Evolutionary conservation across 139 green algal genomes (phyloP).

Genomic region (Chlamydomonas urium): DNA sequence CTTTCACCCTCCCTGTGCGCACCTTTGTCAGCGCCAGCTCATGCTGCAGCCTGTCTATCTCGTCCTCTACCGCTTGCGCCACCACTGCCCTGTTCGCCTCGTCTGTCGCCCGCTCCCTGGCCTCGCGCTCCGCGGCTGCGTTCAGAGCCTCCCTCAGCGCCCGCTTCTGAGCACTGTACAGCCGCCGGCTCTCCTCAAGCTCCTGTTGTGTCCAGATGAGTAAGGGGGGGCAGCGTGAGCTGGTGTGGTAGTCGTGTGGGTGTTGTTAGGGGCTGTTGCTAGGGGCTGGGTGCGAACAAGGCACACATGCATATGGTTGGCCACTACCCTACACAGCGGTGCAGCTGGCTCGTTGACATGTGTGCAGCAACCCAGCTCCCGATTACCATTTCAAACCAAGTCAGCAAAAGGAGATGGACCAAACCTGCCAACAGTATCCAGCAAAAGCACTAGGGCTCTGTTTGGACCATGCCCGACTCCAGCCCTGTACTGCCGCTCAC

Average conservation of each 20-base stretch:
- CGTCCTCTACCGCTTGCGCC: slow-evolving; percentile 41
- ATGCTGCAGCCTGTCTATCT: slow-evolving; percentile 42
- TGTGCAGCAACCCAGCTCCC: too few species aligned
- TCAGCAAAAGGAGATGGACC: neutral
- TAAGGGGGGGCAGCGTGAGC: neutral
- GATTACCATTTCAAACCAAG: neutral
- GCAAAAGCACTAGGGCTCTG: neutral
- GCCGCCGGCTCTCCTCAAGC: slow-evolving; percentile 39
- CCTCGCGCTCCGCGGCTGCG: slow-evolving; percentile 41
- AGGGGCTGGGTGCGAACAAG: neutral
- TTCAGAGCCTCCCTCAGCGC: slow-evolving; percentile 44
- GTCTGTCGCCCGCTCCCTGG: slow-evolving; percentile 16
- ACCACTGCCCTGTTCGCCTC: slow-evolving; percentile 19
- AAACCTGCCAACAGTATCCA: neutral
- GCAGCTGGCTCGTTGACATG: neutral
- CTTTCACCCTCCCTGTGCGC: too few species aligned
- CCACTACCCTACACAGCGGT: neutral
- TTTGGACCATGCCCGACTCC: neutral
- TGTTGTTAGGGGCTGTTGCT: neutral
- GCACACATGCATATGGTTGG: neutral
- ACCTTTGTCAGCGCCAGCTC: slow-evolving; percentile 34
- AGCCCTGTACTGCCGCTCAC: slow-evolving; percentile 16
- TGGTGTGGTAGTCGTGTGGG: neutral
- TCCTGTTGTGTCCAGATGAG: slow-evolving; percentile 32
- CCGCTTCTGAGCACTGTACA: slow-evolving; percentile 46